Conservation (phyloP, 768 basidiomycete species). For the Tylopilus rubrobrunneus region DNA sequence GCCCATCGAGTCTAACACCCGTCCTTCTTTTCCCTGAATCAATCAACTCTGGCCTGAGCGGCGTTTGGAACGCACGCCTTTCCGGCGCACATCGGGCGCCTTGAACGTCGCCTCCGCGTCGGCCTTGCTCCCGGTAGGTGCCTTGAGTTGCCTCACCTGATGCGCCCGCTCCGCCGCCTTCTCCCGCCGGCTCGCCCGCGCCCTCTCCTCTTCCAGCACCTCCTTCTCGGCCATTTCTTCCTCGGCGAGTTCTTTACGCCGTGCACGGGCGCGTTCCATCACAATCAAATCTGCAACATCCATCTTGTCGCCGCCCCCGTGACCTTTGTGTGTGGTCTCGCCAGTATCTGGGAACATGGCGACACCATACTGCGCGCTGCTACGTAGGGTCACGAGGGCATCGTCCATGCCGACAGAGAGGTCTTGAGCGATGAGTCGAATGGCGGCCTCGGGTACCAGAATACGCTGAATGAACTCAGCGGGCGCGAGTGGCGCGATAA, state of each 20-base stretch:
- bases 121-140: background rate
- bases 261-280: conserved; percentile 39
- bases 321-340: conserved; percentile 14
- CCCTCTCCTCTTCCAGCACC: conserved; percentile 22
- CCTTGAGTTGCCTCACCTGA: conserved; percentile 5
- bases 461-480: conserved; percentile 79
- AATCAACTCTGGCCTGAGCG: too few species aligned
- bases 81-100: too few species aligned
- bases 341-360: conserved; percentile 70
- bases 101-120: background rate
- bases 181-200: conserved; percentile 13
- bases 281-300: conserved; percentile 40
- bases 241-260: conserved; percentile 39
- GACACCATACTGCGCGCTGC: conserved; percentile 80
- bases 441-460: conserved; percentile 86
- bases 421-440: conserved; percentile 81
- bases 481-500: conserved; percentile 61
- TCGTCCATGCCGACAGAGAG: conserved; percentile 40
- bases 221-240: conserved; percentile 36
- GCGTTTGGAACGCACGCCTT: too few species aligned
- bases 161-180: conserved; percentile 24
- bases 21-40: background rate
- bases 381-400: conserved; percentile 60
- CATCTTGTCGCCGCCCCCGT: conserved; percentile 36
- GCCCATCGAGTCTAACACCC: background rate